Evolutionary conservation across 306 rosid species (phyloP).

Genomic region (Crataegus laevigata): DNA sequence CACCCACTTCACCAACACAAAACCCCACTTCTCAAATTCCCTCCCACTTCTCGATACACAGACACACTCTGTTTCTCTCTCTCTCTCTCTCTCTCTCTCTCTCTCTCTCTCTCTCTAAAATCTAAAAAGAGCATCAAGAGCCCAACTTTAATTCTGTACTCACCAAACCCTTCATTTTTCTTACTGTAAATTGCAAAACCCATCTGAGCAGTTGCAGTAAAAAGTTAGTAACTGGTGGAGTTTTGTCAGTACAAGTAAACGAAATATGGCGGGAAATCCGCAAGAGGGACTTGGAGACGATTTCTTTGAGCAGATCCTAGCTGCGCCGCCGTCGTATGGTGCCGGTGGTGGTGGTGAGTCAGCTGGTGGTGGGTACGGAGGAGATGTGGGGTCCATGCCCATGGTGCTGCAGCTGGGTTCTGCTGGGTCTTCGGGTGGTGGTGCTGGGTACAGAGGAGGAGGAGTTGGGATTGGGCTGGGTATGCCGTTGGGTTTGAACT

Average conservation of each 20-base stretch:
- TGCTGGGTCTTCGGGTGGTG: constrained; percentile 14
- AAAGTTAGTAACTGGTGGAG: neutral
- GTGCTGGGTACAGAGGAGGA: constrained; percentile 30
- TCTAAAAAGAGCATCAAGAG: neutral
- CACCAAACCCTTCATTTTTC: neutral
- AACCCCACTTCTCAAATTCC: constrained; percentile 9
- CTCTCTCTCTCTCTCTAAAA: neutral
- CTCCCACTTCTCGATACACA: neutral
- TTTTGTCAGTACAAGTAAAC: neutral
- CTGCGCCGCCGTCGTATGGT: constrained; percentile 40
- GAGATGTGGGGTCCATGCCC: constrained; percentile 41
- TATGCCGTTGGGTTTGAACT: constrained; percentile 79
- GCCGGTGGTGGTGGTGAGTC: constrained; percentile 11
- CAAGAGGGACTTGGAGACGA: constrained; percentile 80
- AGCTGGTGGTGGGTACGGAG: constrained; percentile 26
- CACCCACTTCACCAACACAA: constrained; percentile 41
- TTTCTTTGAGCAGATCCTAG: constrained; percentile 83
- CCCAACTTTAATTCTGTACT: neutral
- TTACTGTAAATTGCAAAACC: neutral
- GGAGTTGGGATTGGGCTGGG: constrained; percentile 43
- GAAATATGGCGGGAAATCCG: constrained; percentile 60
- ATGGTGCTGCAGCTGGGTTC: constrained; percentile 61
- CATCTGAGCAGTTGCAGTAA: neutral
- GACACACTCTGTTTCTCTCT: neutral
- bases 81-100: neutral